phyloP scores from a whole-genome alignment of 805 yeast species.

The Komagataella pseudopastoris region DNA sequence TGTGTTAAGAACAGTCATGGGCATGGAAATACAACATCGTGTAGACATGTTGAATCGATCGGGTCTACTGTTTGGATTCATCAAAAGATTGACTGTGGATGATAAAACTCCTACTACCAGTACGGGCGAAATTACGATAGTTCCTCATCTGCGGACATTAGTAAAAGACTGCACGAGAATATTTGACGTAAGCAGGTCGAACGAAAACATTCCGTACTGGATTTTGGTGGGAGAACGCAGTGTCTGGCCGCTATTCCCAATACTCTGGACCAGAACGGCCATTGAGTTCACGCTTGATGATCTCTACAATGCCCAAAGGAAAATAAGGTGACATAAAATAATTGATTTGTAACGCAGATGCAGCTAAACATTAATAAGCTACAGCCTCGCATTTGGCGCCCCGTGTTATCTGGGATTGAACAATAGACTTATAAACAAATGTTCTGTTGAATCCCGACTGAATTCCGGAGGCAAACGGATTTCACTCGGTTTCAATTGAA shows the following conservation, averaged over 20 bases:
- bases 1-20: constrained; percentile 33
- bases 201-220: constrained; percentile 79
- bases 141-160: constrained; percentile 69
- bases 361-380: background rate
- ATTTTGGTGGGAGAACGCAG: constrained; percentile 81
- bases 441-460: background rate
- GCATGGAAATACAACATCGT: constrained; percentile 76
- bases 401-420: background rate
- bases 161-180: constrained; percentile 62
- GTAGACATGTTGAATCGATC: constrained; percentile 66
- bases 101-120: constrained; percentile 72
- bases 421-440: too few species aligned
- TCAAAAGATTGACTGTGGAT: constrained; percentile 72
- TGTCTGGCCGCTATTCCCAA: constrained; percentile 83
- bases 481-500: background rate
- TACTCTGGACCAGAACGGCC: constrained; percentile 77
- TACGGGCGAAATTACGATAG: constrained; percentile 69
- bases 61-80: constrained; percentile 56
- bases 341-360: background rate
- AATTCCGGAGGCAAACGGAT: background rate
- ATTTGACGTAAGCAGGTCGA: constrained; percentile 58
- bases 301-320: constrained; percentile 29
- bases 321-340: constrained; percentile 3
- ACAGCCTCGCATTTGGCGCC: too few species aligned
- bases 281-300: constrained; percentile 84